A percentile compares a stretch with the other conserved stretches of the same genome.
Conservation (phyloP, 805 yeast species). For the Jamesozyma spencerorum region DNA sequence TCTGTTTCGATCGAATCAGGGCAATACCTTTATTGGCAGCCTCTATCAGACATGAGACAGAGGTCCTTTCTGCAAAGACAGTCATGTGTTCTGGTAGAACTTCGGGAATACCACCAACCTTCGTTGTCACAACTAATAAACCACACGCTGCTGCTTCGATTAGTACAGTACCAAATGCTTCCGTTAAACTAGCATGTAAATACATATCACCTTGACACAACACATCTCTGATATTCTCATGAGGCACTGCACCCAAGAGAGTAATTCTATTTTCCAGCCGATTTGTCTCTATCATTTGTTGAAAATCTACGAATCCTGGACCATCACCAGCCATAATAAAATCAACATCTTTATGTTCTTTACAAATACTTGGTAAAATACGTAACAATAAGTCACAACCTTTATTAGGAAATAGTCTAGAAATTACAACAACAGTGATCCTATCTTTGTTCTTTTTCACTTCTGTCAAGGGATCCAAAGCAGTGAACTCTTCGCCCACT, state of each 20-base stretch:
- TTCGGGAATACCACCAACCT: constrained; percentile 97
- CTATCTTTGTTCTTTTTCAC: constrained; percentile 14
- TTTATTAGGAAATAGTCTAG: constrained; percentile 88
- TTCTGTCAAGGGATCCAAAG: constrained; percentile 19
- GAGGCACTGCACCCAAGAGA: constrained; percentile 77
- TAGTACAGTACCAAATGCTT: constrained; percentile 94
- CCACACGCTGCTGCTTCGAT: constrained; percentile 99
- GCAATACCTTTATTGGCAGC: constrained; percentile 66
- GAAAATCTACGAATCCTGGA: constrained; percentile 86
- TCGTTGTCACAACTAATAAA: constrained; percentile 82
- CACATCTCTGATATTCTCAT: constrained; percentile 85
- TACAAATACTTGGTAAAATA: constrained; percentile 76
- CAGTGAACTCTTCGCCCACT: constrained; percentile 70
- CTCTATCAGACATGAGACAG: constrained; percentile 69
- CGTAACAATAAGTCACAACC: constrained; percentile 87
- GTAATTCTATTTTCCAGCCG: constrained; percentile 82
- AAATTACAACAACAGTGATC: constrained; percentile 82
- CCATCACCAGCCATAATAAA: constrained; percentile 95
- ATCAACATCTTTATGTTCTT: constrained; percentile 49
- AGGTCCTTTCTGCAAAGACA: constrained; percentile 71
- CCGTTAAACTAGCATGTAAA: constrained; percentile 87
- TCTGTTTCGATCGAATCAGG: constrained; percentile 42
- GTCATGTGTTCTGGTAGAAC: constrained; percentile 92
- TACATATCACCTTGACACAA: constrained; percentile 93
- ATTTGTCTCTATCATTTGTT: constrained; percentile 86